Evolutionary conservation across 148 eudicot genomes (phyloP), one percentile per base, ranked within the genome.

Genomic region (Simmondsia chinensis): DNA sequence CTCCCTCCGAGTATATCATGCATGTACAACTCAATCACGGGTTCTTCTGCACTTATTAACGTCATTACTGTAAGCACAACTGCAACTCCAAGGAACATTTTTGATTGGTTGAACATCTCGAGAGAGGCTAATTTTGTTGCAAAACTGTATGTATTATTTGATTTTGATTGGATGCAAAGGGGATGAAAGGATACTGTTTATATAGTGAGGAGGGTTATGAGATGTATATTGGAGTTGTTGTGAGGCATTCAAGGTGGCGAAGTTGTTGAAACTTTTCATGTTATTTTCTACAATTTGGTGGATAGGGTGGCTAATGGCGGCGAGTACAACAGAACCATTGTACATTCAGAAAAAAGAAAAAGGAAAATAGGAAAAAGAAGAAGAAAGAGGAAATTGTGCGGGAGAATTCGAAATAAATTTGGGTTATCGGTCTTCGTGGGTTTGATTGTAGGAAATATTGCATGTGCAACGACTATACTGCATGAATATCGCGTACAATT

Each of bases 1-100:
- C 72, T 82, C 11, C 95, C 95, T 7, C 95, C 95, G 0, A 91
- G 77, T 33, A 91, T 79, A 68, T 86, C 96, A 8, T 93, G 99
- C 96, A 93, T 77, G 69, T 76, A 93, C 2, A 86, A 25, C 56
- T 86, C 96, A 1, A 86, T 67, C 5, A 79, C 52, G 0, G 68
- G 69, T 18, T 36, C 60, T 52, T 55, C 77, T 1, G 42, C 61
- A 2, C 34, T 59, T n/a, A 56, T 52, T 15, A 59, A 38, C 3
- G 80, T 59, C 42, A 21, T 63, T 28, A 54, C 54, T 29, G 63
- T 20, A 48, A 63, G 66, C 18, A 63, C 18, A 17, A 67, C 43
- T 31, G 49, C 70, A 20, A 74, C 35, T 33, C 77, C 53, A 0
- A 80, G 38, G 3, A 64, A 20, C 34, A 50, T 7, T 45, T 67